A percentile compares a stretch with the other conserved stretches of the same genome.
These are phyloP conservation scores for Colletotrichum sp. DNA, from an alignment of 2,329 filamentous ascomycete genomes.

Conservation along the genomic window DNA sequence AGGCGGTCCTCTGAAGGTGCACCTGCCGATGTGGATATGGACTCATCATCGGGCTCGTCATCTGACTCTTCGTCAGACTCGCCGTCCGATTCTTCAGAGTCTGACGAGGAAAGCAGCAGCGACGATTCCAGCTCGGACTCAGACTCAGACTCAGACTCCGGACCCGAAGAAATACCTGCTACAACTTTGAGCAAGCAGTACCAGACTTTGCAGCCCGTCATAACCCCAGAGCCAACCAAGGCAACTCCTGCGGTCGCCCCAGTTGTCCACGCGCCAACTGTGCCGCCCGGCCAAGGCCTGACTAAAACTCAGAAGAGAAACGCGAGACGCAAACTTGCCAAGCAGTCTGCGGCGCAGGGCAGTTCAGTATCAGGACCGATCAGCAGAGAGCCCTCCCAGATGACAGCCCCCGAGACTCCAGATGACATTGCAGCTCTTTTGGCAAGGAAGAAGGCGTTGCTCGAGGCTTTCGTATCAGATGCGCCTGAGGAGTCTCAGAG, in stretches of 20 bases:
- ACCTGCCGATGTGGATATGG: not conserved
- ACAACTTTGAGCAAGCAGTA: conserved; percentile 25
- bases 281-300: conserved; percentile 41
- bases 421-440: conserved; percentile 32
- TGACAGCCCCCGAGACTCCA: not conserved
- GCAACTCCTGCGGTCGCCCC: not conserved
- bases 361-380: not conserved
- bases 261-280: conserved; percentile 17
- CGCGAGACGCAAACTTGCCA: conserved; percentile 48
- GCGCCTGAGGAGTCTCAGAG: not conserved
- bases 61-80: conserved; percentile 2
- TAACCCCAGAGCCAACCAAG: not conserved
- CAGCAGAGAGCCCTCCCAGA: not conserved
- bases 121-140: conserved; percentile 26
- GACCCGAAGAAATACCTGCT: conserved; percentile 40
- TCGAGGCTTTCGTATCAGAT: conserved; percentile 31
- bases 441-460: conserved; percentile 45
- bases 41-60: not conserved
- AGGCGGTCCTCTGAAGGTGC: not conserved
- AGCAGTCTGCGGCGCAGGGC: conserved; percentile 24
- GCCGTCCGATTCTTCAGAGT: not conserved
- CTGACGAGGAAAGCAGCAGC: conserved; percentile 12
- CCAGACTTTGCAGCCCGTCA: not conserved
- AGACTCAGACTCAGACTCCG: conserved; percentile 18
- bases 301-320: conserved; percentile 57